Conservation (phyloP, 176 grass and related monocot genomes). For the Avena insularis region DNA sequence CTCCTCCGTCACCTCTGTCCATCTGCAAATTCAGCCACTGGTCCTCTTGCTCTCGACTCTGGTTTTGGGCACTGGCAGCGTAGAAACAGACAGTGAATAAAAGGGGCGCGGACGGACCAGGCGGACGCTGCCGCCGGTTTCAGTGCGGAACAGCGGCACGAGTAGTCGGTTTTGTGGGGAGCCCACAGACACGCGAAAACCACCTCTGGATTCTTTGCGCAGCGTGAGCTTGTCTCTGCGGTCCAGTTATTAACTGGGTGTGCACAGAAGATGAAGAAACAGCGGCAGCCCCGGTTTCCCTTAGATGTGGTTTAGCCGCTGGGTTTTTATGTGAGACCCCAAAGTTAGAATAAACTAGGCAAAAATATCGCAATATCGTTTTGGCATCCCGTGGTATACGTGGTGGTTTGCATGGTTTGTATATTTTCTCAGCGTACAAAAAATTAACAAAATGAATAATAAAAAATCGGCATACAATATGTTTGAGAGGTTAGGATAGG, state of each 20-base stretch:
- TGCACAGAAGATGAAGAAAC: slow-evolving; percentile 50
- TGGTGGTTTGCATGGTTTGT: no score
- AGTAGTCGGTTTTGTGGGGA: slow-evolving; percentile 44
- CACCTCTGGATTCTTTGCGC: slow-evolving; percentile 44
- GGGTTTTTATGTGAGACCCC: not conserved
- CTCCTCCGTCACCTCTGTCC: slow-evolving; percentile 52
- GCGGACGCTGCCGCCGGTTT: slow-evolving; percentile 46
- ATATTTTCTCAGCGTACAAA: no score
- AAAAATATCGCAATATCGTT: no score
- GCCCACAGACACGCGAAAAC: slow-evolving; percentile 47
- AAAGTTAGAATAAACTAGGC: not conserved
- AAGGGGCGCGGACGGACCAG: slow-evolving; percentile 5
- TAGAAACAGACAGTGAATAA: not conserved
- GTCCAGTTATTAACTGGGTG: accelerated
- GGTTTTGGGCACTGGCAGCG: not conserved
- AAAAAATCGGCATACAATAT: no score
- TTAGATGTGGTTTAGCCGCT: not conserved
- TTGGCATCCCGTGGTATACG: no score
- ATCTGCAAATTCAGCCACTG: slow-evolving; percentile 24
- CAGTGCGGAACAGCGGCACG: slow-evolving; percentile 23
- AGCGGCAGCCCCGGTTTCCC: slow-evolving; percentile 35
- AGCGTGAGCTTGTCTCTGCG: no score
- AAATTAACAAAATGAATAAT: no score
- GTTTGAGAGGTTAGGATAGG: no score
- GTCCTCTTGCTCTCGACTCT: not conserved